Percentiles rank a stretch among this genome's conserved stretches.
Conservation (phyloP, 2,329 filamentous ascomycete genomes). For the Karstenula rhodostoma region DNA sequence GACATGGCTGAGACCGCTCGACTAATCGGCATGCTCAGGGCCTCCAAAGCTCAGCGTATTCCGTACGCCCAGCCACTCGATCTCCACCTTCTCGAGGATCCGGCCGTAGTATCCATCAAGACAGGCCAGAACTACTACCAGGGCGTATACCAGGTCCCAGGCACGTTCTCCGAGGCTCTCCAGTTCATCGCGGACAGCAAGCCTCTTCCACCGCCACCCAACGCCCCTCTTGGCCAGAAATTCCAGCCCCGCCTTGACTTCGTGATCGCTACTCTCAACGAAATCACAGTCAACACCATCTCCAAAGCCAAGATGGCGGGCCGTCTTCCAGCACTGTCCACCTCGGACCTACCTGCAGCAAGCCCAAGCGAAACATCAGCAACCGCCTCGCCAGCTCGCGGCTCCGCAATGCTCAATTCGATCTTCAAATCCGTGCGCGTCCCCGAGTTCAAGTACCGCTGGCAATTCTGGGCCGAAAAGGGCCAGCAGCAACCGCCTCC, state of each 20-base stretch:
- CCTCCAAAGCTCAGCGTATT: slow-evolving; percentile 32
- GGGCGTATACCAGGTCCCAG: slow-evolving; percentile 16
- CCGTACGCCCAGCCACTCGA: slow-evolving; percentile 28
- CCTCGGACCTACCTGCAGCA: slow-evolving; percentile 63
- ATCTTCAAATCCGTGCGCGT: slow-evolving; percentile 57
- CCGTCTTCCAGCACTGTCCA: slow-evolving; percentile 47
- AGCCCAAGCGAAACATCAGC: slow-evolving; percentile 67
- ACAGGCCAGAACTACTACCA: not conserved
- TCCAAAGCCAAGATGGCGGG: slow-evolving; percentile 35
- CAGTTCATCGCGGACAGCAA: slow-evolving; percentile 24
- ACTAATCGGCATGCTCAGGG: slow-evolving; percentile 34
- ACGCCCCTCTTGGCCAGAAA: slow-evolving; percentile 23
- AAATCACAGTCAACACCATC: slow-evolving; percentile 19
- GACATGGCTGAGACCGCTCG: slow-evolving; percentile 34
- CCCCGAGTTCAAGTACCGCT: slow-evolving; percentile 60
- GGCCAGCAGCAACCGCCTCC: slow-evolving; percentile 38
- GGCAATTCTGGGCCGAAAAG: slow-evolving; percentile 62
- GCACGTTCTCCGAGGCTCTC: slow-evolving; percentile 29
- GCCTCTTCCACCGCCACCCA: slow-evolving; percentile 20
- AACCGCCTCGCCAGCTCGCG: slow-evolving; percentile 75
- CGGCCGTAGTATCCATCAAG: slow-evolving; percentile 9
- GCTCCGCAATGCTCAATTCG: slow-evolving; percentile 72
- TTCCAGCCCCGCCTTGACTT: slow-evolving; percentile 26
- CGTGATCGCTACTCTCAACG: slow-evolving; percentile 28
- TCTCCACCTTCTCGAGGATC: slow-evolving; percentile 10